Conservation (phyloP, 208 protist genomes). For the Trypanosoma scelopori region DNA sequence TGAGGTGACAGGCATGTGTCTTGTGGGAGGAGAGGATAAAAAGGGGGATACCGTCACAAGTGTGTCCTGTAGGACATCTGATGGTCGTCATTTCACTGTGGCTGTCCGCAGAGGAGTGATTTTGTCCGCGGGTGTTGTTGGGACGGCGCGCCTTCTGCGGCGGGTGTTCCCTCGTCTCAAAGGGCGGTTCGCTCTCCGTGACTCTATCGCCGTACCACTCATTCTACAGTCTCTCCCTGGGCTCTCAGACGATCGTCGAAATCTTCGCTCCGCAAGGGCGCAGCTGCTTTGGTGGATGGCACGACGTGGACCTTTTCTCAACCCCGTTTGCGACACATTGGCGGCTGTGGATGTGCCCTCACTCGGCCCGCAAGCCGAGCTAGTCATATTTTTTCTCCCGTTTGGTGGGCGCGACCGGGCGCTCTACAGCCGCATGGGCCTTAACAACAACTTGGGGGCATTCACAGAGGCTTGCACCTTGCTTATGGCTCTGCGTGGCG, state of each 20-base stretch:
- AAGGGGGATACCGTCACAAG: constrained; percentile 20
- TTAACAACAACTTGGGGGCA: constrained; percentile 60
- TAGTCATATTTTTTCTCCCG: constrained; percentile 59
- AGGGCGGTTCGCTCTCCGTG: constrained; percentile 32
- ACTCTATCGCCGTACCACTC: constrained; percentile 52
- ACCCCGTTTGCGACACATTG: constrained; percentile 55
- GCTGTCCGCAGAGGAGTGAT: constrained; percentile 45
- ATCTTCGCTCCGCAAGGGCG: constrained; percentile 32
- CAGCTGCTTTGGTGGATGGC: constrained; percentile 42
- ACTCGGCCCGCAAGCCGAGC: constrained; percentile 38
- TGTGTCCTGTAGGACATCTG: neutral
- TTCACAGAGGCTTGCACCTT: constrained; percentile 61
- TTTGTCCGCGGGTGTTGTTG: constrained; percentile 48
- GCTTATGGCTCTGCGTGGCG: constrained; percentile 56
- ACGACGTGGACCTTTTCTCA: constrained; percentile 47
- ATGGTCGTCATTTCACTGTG: constrained; percentile 5
- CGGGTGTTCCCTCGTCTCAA: constrained; percentile 18
- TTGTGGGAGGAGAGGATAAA: constrained; percentile 15
- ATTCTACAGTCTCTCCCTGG: constrained; percentile 26
- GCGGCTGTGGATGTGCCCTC: constrained; percentile 40
- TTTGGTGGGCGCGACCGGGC: constrained; percentile 62
- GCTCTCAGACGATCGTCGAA: constrained; percentile 51
- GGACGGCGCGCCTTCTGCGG: constrained; percentile 51
- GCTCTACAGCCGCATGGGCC: constrained; percentile 52
- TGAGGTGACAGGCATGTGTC: constrained; percentile 10